A percentile compares a stretch with the other conserved stretches of the same genome.
Evolutionary conservation across 2,329 filamentous ascomycete genomes (phyloP).

Genomic region (Dothistroma pini): DNA sequence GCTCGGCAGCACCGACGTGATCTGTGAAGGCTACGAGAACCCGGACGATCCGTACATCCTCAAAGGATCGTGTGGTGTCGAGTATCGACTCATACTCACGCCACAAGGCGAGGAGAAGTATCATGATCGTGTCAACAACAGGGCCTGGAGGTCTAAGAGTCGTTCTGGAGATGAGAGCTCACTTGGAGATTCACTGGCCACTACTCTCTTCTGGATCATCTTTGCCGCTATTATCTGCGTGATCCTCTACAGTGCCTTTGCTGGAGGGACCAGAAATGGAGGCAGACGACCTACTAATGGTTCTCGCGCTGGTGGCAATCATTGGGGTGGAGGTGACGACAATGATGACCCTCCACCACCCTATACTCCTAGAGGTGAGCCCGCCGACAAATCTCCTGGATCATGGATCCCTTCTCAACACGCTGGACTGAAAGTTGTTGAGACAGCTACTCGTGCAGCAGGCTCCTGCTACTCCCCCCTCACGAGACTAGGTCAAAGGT

Average conservation of each 20-base stretch:
- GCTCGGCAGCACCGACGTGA: conserved; percentile 81
- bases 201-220: conserved; percentile 56
- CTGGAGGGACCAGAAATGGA: conserved; percentile 2
- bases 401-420: background rate
- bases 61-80: conserved; percentile 87
- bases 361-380: conserved; percentile 36
- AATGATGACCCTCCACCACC: conserved; percentile 53
- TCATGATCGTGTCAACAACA: conserved; percentile 4
- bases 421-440: background rate
- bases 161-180: background rate
- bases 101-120: conserved; percentile 54
- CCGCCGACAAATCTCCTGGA: conserved; percentile 6
- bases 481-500: conserved; percentile 5
- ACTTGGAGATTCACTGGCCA: conserved; percentile 23
- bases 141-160: conserved; percentile 7
- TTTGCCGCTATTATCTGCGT: conserved; percentile 49
- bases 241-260: conserved; percentile 32
- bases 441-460: background rate
- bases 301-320: conserved; percentile 41
- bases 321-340: conserved; percentile 37
- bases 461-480: background rate
- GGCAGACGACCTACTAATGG: conserved; percentile 11
- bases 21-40: conserved; percentile 82
- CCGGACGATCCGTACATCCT: conserved; percentile 81
- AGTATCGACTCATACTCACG: conserved; percentile 79